Conservation (phyloP, 2,329 filamentous ascomycete genomes). For the Paecilomyces variotii region DNA sequence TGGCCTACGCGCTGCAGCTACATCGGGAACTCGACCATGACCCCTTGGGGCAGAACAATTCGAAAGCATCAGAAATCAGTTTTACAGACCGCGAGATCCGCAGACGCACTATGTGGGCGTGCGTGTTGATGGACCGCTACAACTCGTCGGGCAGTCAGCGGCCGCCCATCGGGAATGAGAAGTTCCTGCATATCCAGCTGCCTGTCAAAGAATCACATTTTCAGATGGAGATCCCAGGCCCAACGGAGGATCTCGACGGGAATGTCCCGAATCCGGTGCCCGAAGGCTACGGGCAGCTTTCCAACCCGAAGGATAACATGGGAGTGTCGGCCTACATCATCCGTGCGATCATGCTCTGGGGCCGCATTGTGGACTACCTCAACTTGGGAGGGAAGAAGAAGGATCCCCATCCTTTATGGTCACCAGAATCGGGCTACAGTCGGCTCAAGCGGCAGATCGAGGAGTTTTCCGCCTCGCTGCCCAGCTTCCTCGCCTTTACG, state of each 20-base stretch:
- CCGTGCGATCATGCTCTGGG: constrained; percentile 78
- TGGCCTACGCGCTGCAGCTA: constrained; percentile 92
- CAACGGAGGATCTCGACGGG: constrained; percentile 76
- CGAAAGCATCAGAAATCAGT: constrained; percentile 58
- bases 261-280: constrained; percentile 56
- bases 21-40: constrained; percentile 87
- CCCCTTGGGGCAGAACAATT: constrained; percentile 54
- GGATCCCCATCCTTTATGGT: constrained; percentile 74
- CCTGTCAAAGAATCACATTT: constrained; percentile 88
- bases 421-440: constrained; percentile 66
- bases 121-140: constrained; percentile 94
- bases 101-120: constrained; percentile 94
- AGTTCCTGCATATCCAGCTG: constrained; percentile 79
- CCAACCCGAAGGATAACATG: constrained; percentile 74
- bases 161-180: constrained; percentile 83
- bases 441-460: constrained; percentile 63
- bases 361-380: constrained; percentile 77
- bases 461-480: constrained; percentile 61
- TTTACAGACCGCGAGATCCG: constrained; percentile 92
- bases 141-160: constrained; percentile 92
- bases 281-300: constrained; percentile 55
- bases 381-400: constrained; percentile 80
- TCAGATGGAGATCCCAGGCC: constrained; percentile 79
- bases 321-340: constrained; percentile 89
- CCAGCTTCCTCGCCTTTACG: constrained; percentile 64